Percentiles rank a stretch among this genome's conserved stretches.
These are phyloP conservation scores for Carpinus viminea DNA, from an alignment of 306 rosid genomes.

Conservation along the genomic window DNA sequence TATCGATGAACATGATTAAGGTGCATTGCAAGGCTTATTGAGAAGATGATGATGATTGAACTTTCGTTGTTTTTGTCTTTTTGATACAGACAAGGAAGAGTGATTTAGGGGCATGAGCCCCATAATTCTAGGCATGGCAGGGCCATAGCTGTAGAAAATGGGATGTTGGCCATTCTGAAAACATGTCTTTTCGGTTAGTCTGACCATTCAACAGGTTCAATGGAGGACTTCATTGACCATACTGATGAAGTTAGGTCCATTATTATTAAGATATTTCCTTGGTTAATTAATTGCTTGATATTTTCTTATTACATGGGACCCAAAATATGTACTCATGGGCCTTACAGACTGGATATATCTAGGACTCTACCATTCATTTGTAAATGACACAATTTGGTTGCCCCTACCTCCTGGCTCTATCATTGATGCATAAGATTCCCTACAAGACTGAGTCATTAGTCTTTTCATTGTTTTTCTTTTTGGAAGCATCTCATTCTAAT, in stretches of 20 bases:
- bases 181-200: conserved; percentile 38
- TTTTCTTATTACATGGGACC: background rate
- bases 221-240: conserved; percentile 27
- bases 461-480: background rate
- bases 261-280: background rate
- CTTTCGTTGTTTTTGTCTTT: conserved; percentile 36
- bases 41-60: background rate
- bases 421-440: background rate
- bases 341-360: conserved; percentile 24
- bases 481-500: background rate
- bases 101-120: conserved; percentile 46
- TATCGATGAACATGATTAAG: background rate
- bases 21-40: background rate
- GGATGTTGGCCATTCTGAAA: conserved; percentile 56
- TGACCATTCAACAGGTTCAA: conserved; percentile 18
- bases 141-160: conserved; percentile 58
- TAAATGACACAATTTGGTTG: background rate
- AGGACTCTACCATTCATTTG: background rate
- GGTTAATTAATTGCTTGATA: background rate
- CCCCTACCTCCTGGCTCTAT: background rate
- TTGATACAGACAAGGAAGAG: conserved; percentile 41
- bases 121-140: conserved; percentile 53
- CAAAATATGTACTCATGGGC: background rate
- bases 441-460: background rate
- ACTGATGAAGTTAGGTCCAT: background rate